phyloP scores from a whole-genome alignment of 1,284 basidiomycete genomes.

The Trametes versicolor region DNA sequence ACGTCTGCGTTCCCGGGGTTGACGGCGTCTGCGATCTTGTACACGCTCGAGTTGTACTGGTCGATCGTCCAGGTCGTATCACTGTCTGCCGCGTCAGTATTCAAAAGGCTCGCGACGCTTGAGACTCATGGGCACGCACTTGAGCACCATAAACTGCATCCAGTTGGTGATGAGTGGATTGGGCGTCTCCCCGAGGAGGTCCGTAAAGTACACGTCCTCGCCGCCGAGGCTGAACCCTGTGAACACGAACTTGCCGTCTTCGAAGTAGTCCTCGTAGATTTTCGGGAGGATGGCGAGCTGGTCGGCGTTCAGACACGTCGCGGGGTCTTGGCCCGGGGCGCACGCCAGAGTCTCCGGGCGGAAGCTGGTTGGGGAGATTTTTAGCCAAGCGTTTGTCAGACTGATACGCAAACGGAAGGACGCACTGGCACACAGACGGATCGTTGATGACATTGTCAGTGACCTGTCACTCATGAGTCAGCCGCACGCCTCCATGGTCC shows the following conservation, averaged over 20 bases:
- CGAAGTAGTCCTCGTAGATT: conserved; percentile 45
- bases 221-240: conserved; percentile 42
- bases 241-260: conserved; percentile 39
- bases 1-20: conserved; percentile 37
- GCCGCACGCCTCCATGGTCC: not conserved
- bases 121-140: conserved; percentile 14
- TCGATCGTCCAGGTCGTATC: conserved; percentile 36
- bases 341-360: conserved; percentile 44
- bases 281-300: conserved; percentile 47
- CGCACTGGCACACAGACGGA: conserved; percentile 44
- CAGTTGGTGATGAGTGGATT: no score
- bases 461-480: conserved; percentile 29
- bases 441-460: conserved; percentile 47
- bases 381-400: conserved; percentile 20
- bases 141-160: conserved; percentile 31
- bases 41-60: conserved; percentile 32
- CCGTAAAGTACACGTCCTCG: conserved; percentile 42
- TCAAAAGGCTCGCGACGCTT: conserved; percentile 8
- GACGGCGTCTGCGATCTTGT: conserved; percentile 34
- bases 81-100: conserved; percentile 17
- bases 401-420: no score
- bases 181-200: conserved; percentile 25
- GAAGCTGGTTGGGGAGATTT: conserved; percentile 38
- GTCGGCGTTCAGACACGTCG: conserved; percentile 44
- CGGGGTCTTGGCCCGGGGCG: conserved; percentile 35